A percentile compares a stretch with the other conserved stretches of the same genome.
Conservation (phyloP, 148 eudicot genomes). For the Silene conica region DNA sequence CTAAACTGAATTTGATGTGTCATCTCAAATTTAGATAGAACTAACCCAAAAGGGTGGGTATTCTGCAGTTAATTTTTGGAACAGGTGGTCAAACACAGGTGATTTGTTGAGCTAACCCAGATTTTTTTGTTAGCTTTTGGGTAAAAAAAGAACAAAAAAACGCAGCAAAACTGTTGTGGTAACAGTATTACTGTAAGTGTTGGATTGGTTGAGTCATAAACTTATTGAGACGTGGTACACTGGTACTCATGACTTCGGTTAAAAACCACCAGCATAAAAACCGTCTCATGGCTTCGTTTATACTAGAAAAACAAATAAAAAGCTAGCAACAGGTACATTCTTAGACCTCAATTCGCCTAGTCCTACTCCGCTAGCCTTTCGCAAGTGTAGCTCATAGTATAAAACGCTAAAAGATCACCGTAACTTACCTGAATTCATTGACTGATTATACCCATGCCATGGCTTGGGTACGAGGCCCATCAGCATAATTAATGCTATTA, state of each 20-base stretch:
- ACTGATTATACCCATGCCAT: neutral
- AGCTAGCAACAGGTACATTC: neutral
- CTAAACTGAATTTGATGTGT: neutral
- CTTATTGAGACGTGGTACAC: neutral
- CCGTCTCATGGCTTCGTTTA: neutral
- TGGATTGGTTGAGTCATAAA: neutral
- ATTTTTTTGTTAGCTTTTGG: neutral
- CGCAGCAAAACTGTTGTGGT: neutral
- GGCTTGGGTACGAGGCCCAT: neutral
- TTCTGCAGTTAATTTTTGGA: neutral
- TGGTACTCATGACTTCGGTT: neutral
- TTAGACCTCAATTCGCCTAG: neutral
- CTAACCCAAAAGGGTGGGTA: conserved; percentile 14
- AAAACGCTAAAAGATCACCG: neutral
- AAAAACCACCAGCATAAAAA: neutral
- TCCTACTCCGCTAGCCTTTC: neutral
- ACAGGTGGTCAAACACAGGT: conserved; percentile 20
- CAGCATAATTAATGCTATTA: neutral
- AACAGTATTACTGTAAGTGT: neutral
- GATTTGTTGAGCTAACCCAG: conserved; percentile 24
- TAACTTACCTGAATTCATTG: neutral
- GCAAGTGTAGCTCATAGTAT: neutral
- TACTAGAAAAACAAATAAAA: neutral
- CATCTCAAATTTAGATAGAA: conserved; percentile 16
- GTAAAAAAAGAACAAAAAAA: neutral